These are phyloP conservation scores for Solanum hybrid DNA, from an alignment of 305 asterid species.

Conservation along the genomic window DNA sequence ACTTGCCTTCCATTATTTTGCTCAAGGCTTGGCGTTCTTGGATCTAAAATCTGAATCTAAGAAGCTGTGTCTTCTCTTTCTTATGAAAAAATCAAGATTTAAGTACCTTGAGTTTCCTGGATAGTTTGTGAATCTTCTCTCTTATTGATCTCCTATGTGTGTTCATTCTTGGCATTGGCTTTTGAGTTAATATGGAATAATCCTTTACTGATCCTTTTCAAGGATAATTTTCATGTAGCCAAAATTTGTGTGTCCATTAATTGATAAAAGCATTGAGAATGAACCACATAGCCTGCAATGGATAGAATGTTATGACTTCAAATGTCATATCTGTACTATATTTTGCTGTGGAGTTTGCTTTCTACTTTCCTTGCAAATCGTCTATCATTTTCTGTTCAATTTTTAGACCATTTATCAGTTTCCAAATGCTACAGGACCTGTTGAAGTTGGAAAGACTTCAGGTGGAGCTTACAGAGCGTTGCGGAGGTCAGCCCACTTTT, in stretches of 20 bases:
- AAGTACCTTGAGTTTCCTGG: neutral
- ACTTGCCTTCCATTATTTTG: neutral
- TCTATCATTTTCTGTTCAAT: neutral
- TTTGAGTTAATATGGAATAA: neutral
- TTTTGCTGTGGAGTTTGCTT: neutral
- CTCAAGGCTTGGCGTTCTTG: neutral
- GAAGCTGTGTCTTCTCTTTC: neutral
- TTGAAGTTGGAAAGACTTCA: conserved; percentile 72
- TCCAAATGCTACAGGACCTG: conserved; percentile 46
- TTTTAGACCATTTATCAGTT: conserved; percentile 3
- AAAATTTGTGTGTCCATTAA: neutral
- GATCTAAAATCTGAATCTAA: neutral
- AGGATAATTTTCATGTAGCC: neutral
- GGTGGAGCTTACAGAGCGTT: conserved; percentile 53
- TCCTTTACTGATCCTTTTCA: neutral
- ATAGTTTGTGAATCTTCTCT: neutral
- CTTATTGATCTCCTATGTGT: neutral
- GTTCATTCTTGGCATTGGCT: neutral
- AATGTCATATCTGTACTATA: neutral
- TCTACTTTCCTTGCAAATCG: neutral
- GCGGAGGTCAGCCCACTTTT: conserved; percentile 52
- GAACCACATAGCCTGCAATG: neutral
- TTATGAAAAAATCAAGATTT: neutral
- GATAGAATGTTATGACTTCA: neutral
- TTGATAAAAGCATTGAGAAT: neutral